phyloP scores from a whole-genome alignment of 176 grass and related monocot genomes.

The Hordeum marinum region DNA sequence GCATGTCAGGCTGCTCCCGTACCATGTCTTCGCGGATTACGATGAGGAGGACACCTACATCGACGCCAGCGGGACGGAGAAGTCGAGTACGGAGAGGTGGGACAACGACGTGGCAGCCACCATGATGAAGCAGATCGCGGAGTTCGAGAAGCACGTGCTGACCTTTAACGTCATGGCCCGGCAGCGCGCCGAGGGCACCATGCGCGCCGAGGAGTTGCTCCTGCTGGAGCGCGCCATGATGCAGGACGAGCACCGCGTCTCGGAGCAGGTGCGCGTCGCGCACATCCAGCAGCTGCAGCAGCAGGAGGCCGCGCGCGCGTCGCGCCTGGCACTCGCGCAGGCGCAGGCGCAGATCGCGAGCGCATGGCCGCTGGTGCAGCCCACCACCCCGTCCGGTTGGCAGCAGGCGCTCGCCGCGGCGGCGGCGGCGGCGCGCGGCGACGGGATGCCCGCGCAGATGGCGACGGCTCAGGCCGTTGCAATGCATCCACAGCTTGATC shows the following conservation, averaged over 20 bases:
- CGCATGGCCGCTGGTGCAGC: constrained; percentile 15
- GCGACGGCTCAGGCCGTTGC: background rate
- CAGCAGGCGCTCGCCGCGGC: background rate
- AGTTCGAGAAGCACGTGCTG: constrained; percentile 47
- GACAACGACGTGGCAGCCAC: background rate
- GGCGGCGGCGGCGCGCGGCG: background rate
- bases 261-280: background rate
- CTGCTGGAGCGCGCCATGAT: background rate
- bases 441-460: constrained; percentile 12
- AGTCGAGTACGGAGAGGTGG: background rate
- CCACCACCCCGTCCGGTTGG: background rate
- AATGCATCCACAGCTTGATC: constrained; percentile 8
- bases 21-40: constrained; percentile 35
- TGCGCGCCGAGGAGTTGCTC: constrained; percentile 12
- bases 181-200: background rate
- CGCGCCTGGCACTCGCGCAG: constrained; percentile 14
- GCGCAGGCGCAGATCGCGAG: constrained; percentile 26
- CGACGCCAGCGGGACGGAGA: background rate
- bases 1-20: constrained; percentile 33
- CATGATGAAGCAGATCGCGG: background rate
- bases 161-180: constrained; percentile 19
- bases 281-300: background rate
- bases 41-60: background rate
- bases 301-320: constrained; percentile 5
- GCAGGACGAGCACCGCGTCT: constrained; percentile 6